Evolutionary conservation across 441 rosid genomes (phyloP), one percentile per base, ranked within the genome.

Genomic region (Syzygium syzygioides): DNA sequence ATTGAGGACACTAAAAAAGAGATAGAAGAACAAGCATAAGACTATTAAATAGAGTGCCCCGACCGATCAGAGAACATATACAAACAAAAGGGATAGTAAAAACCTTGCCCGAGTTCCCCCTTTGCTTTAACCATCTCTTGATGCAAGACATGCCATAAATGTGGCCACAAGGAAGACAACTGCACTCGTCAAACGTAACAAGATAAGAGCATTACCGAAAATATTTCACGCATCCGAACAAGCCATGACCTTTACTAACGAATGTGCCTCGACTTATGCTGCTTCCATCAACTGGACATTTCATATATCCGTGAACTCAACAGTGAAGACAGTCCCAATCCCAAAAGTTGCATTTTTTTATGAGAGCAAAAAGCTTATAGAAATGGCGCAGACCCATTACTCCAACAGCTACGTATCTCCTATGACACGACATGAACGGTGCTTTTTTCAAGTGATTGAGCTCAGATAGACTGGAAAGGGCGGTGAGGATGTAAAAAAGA

Each of bases 91-190:
- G 83, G 86, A 79, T 55, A 90, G 76, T 14, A 41, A 91, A 90
- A 56, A 96, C 99, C 97, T 95, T 97, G 26, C 93, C 94, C 11
- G 90, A 91, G 87, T 93, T 93, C 90, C 92, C 88, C 30, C 89
- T 91, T 88, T 95, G 96, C 87, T 91, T 91, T 87, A 96, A 87
- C 99, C 99, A 97, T 88, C 91, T 96, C 34, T 89, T 92, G 88
- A 97, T 94, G 93, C 99, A 97, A 59, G 96, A 94, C 89, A 93
- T 93, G 56, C 99, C 99, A 93, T 93, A 96, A 88, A 97, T 88
- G 88, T 97, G 99, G 25, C 99, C 98, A 90, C 99, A 97, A 87
- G 97, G 98, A 88, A 97, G 98, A 91, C 98, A 97, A 90, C 99
- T 97, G 93, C 86, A 92, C 79, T 84, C 86, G 28, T 23, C 57